Base-by-base conservation (phyloP, 140 eudicot species). In the Ambrosia hybrid region DNA sequence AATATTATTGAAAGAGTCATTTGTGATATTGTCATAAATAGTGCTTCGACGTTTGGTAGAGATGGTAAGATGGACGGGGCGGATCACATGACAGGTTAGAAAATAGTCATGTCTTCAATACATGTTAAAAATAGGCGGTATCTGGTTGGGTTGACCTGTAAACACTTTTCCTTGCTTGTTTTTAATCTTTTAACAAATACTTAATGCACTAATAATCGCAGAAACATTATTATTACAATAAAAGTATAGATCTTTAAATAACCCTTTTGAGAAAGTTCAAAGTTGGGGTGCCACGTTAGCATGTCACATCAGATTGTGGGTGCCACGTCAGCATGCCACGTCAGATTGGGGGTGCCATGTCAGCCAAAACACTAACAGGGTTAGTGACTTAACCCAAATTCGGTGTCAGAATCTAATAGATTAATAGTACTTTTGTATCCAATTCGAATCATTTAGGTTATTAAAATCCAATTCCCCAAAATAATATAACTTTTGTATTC, bases 21-120 rank as follows among this genome's bases (percentile, higher is more conserved):
- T 63, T 63, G 12, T 34, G 45, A 51, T 63, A 63, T 51, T 68
- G 46, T 49, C 34, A n/a, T 51, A 26, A 8, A 34, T n/a, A 69
- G 0, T 21, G 26, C 26, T 21, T 21, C 26, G 26, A 21, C 45
- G 39, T 15, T 41, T 45, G 7, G 55, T 41, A 39, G 34, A 9
- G 69, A 43, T 3, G 36, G 7, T 45, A 63, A 37, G 68, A 13
- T 58, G n/a, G 65, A 9, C 30, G 41, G 33, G 51, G 43, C 15
- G 37, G 16, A 8, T 65, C 46, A 41, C 46, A 5, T 41, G 46
- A 41, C 8, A 6, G 46, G 46, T 41, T 41, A 41, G 46, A 21
- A 41, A 41, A 6, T 41, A 41, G 46, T 41, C 26, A 21, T 21
- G 26, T 21, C 26, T 21, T 21, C 26, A 21, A 21, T 21, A 21